phyloP scores from a whole-genome alignment of 2,329 filamentous ascomycete genomes.

The Fusarium udum region DNA sequence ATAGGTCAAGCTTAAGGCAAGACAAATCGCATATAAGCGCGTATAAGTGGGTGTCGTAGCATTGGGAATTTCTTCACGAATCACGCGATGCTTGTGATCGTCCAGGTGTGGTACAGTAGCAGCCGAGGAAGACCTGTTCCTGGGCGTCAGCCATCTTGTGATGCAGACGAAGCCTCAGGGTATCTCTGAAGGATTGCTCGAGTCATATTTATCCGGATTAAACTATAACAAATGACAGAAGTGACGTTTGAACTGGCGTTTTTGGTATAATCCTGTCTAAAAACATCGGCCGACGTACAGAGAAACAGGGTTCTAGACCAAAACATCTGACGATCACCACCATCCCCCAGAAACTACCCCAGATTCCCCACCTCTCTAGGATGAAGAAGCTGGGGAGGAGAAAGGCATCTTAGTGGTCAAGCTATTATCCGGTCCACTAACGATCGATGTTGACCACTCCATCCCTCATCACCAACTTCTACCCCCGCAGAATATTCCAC shows the following conservation, averaged over 20 bases:
- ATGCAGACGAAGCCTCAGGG: background rate
- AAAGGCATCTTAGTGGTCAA: constrained; percentile 25
- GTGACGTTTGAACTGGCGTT: background rate
- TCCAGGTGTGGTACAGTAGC: background rate
- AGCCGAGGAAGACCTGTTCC: constrained; percentile 1
- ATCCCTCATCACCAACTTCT: constrained; percentile 1
- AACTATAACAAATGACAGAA: background rate
- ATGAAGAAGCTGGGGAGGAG: constrained; percentile 17
- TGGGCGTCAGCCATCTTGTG: background rate
- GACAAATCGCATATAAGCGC: background rate
- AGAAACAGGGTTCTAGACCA: constrained; percentile 11
- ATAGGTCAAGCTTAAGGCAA: constrained; percentile 1
- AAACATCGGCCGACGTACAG: background rate
- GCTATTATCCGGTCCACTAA: constrained; percentile 40
- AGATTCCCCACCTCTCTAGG: constrained; percentile 31
- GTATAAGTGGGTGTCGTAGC: background rate
- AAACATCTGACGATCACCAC: constrained; percentile 1
- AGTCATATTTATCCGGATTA: constrained; percentile 9
- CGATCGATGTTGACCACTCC: constrained; percentile 8
- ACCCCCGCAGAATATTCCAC: constrained; percentile 39
- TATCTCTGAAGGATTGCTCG: background rate
- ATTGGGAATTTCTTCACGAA: background rate
- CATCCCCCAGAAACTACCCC: constrained; percentile 35
- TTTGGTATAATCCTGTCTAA: background rate
- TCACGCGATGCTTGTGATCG: background rate